Evolutionary conservation across 768 basidiomycete genomes (phyloP).

Genomic region (Leucosporidium scottii): DNA sequence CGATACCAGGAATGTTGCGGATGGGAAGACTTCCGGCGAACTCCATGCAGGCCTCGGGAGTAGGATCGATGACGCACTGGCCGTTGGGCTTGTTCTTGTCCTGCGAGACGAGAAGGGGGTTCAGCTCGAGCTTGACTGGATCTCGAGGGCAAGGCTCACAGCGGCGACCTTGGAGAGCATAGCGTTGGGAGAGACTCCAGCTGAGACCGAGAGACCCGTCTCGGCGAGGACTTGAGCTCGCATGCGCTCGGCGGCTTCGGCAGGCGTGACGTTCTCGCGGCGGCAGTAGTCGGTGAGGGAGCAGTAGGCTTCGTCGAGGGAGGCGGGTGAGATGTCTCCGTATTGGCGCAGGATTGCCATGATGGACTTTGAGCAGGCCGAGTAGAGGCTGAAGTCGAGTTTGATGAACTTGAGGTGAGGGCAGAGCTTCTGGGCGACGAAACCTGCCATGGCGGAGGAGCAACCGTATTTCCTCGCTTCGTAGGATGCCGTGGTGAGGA

Average conservation of each 20-base stretch:
- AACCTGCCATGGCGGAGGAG: conserved; percentile 94
- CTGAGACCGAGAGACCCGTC: conserved; percentile 68
- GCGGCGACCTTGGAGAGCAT: conserved; percentile 79
- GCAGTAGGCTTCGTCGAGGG: conserved; percentile 71
- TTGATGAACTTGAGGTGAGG: conserved; percentile 70
- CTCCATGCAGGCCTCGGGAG: conserved; percentile 23
- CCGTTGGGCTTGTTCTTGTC: conserved; percentile 31
- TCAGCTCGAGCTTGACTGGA: background rate
- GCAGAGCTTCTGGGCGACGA: conserved; percentile 88
- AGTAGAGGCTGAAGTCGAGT: conserved; percentile 34
- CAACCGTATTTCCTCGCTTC: conserved; percentile 34
- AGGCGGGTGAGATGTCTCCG: conserved; percentile 41
- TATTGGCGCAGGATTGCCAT: conserved; percentile 63
- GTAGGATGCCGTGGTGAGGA: conserved; percentile 60
- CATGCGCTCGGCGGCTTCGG: conserved; percentile 72
- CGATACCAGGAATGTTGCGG: conserved; percentile 27
- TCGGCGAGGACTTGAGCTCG: conserved; percentile 62
- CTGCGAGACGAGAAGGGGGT: conserved; percentile 18
- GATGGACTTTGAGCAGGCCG: conserved; percentile 47
- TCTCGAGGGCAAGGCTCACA: background rate
- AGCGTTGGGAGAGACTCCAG: conserved; percentile 93
- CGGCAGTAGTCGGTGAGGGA: conserved; percentile 79
- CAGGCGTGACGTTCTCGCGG: conserved; percentile 57
- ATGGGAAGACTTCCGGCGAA: conserved; percentile 21
- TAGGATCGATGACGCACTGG: conserved; percentile 33